Evolutionary conservation across 371 early-diverging fungal genomes (phyloP), one percentile per base, ranked within the genome.

Genomic region (Mortierella sp.): DNA sequence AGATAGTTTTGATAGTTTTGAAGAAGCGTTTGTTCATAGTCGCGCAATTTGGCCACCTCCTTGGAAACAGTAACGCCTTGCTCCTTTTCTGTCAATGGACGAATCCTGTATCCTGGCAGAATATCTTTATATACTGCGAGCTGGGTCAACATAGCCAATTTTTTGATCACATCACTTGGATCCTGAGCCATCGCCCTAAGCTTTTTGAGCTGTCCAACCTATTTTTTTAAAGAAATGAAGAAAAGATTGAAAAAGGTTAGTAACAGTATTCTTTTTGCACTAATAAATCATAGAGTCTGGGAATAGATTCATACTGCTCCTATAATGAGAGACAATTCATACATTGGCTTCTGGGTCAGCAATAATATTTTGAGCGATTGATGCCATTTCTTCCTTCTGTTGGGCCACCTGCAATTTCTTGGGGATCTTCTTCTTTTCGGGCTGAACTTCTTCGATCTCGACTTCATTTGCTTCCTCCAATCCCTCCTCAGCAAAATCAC

Each of bases 101-200:
- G 94, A 69, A 98, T 97, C 61, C 96, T 91, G 85, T 98, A 98
- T 85, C 95, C 97, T 1, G 98, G 98, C 49, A 97, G 88, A 75
- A 98, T 95, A 83, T 98, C 98, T 68, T 93, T 90, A 86, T 92
- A 97, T 0, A 98, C 93, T 68, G 96, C 95, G 40, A 97, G 84
- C 76, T 95, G 96, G 5, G 96, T 93, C 53, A 97, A 83, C 40
- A 96, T 83, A 0, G 92, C 93, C 47, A 97, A 73, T 63, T 94
- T 92, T 58, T 86, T 85, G 58, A 93, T 83, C n/a, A 83, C 87
- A 15, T 82, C 73, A 65, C 89, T 86, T 3, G 84, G 82, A 58
- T 92, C 90, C 26, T 83, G 82, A 23, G 88, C 84, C 66, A 94
- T 87, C 0, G 84, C 58, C 43, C 92, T 88, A 57, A 96, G 82